These are phyloP conservation scores for Coprinellus aureogranulatus DNA, from an alignment of 768 basidiomycete species.

Conservation along the genomic window DNA sequence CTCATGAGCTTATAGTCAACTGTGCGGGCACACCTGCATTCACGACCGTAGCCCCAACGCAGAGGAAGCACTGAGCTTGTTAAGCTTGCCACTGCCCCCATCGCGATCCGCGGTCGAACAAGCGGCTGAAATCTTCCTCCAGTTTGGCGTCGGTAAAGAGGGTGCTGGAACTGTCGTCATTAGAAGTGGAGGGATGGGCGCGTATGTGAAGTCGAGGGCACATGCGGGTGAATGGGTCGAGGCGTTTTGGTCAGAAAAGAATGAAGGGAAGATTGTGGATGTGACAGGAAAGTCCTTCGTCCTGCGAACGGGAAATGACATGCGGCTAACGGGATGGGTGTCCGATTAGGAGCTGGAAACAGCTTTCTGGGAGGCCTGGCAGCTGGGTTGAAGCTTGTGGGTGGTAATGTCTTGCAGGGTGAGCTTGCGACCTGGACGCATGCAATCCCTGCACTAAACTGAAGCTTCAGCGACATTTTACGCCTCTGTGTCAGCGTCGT, in stretches of 20 bases:
- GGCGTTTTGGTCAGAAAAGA: constrained; percentile 64
- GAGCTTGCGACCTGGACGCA: constrained; percentile 5
- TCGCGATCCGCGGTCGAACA: constrained; percentile 57
- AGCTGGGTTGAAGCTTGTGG: constrained; percentile 59
- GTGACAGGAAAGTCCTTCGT: constrained; percentile 62
- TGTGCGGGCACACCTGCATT: no score
- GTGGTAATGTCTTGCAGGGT: constrained; percentile 70
- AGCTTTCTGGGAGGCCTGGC: constrained; percentile 82
- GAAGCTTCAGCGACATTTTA: constrained; percentile 58
- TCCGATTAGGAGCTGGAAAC: constrained; percentile 76
- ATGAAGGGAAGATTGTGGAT: constrained; percentile 60
- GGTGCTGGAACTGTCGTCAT: constrained; percentile 66
- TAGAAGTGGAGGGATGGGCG: constrained; percentile 70
- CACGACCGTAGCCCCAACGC: constrained; percentile 71
- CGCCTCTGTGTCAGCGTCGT: constrained; percentile 80
- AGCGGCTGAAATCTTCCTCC: constrained; percentile 63
- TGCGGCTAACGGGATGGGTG: neutral
- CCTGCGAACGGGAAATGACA: neutral
- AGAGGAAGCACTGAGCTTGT: constrained; percentile 70
- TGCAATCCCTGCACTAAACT: neutral
- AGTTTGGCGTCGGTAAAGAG: constrained; percentile 51
- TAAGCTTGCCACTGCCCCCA: constrained; percentile 52
- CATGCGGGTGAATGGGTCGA: constrained; percentile 57
- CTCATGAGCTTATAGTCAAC: neutral
- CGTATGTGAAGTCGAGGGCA: constrained; percentile 52